Percentiles rank a stretch among this genome's conserved stretches.
These are phyloP conservation scores for Malassezia vespertilionis DNA, from an alignment of 1,284 basidiomycete genomes.

Conservation along the genomic window DNA sequence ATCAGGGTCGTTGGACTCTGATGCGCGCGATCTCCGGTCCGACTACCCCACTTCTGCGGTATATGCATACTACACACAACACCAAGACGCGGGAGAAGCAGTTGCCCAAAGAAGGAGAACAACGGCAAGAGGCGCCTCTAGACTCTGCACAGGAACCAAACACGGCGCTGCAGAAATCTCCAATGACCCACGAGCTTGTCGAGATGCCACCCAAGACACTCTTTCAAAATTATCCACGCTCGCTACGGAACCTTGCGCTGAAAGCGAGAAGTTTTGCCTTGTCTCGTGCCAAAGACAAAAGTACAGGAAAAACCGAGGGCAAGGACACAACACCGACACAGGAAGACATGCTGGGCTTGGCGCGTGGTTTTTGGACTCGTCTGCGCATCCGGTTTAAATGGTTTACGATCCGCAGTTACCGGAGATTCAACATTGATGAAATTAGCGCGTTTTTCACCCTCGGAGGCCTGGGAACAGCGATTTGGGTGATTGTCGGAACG, in stretches of 20 bases:
- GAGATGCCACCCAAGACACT: constrained; percentile 1
- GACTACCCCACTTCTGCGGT: no score
- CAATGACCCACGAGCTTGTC: constrained; percentile 4
- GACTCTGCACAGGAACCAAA: no score
- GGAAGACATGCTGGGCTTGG: constrained; percentile 67
- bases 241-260: constrained; percentile 33
- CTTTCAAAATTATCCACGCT: constrained; percentile 39
- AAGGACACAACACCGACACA: constrained; percentile 24
- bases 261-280: constrained; percentile 23
- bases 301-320: no score
- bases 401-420: constrained; percentile 90
- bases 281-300: constrained; percentile 2
- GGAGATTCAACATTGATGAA: constrained; percentile 91
- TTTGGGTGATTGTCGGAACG: constrained; percentile 91
- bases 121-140: no score
- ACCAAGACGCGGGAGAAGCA: no score
- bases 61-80: no score
- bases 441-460: constrained; percentile 91
- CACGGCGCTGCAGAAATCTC: no score
- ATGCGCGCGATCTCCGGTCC: no score
- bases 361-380: constrained; percentile 79
- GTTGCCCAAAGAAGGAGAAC: no score
- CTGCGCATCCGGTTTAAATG: constrained; percentile 88
- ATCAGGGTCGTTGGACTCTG: no score
- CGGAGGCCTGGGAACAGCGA: constrained; percentile 66